Evolutionary conservation across 345 rosid species (phyloP), one percentile per base, ranked within the genome.

Genomic region (Balakata baccata): DNA sequence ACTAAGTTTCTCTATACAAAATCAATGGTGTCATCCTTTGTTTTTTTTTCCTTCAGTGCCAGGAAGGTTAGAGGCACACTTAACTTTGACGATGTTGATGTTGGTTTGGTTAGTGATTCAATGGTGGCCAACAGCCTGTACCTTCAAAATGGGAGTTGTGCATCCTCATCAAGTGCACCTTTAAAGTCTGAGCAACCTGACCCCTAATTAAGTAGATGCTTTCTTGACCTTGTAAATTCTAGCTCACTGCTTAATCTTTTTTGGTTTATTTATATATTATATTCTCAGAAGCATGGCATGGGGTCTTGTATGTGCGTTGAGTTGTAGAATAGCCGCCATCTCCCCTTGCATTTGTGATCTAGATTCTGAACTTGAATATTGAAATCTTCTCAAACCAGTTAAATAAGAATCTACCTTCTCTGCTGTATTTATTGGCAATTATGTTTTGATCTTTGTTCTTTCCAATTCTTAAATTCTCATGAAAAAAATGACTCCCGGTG

Each of bases 101-200:
- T 85, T 53, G 99, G 99, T 49, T 76, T 95, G 82, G 98, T 95
- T 8, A 95, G 98, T 60, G 99, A 95, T 82, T 89, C 99, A 6
- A 80, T 86, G 94, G 99, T 95, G 77, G 92, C 91, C 52, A 90
- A 85, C 75, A 92, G 91, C 86, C 92, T 92, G 37, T 67, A 77
- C 86, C 84, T 90, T 68, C 96, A 86, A 81, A 94, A 87, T 64
- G 92, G 90, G 63, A 85, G 62, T 61, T 75, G 68, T 58, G 82
- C 83, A 12, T 72, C 90, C 56, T 68, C 85, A 54, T 66, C 86
- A 3, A 81, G 73, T 38, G 74, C 76, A 37, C 69, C 71, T 10
- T 7, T 79, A 74, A 83, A 83, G 79, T 60, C 85, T 0, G 88
- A 88, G 84, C 84, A 75, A 68, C 82, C 79, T 0, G 85, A 83